These are phyloP conservation scores for Lizonia empirigonia DNA, from an alignment of 2,329 filamentous ascomycete species.

Conservation along the genomic window DNA sequence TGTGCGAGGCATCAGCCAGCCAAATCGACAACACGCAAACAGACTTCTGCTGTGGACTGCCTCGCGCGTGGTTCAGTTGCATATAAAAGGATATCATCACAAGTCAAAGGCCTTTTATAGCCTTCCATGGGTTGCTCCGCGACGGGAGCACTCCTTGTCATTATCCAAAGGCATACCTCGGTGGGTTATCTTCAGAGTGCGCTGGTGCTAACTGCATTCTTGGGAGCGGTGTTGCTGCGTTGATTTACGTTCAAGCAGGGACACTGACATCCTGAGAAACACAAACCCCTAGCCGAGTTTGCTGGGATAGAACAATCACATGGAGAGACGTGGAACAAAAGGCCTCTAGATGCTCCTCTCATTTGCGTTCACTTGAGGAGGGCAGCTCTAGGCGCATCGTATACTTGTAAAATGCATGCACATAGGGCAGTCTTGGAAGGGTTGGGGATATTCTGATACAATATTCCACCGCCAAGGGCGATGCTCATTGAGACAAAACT, in stretches of 20 bases:
- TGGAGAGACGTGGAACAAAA: not conserved
- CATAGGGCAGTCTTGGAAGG: not conserved
- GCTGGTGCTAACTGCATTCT: not conserved
- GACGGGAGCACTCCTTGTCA: not conserved
- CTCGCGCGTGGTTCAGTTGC: too few relatives aligned
- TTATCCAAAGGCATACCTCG: not conserved
- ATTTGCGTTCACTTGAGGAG: not conserved
- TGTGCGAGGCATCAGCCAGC: not conserved
- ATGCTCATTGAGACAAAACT: not conserved
- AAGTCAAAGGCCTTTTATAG: too few relatives aligned
- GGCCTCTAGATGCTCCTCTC: not conserved
- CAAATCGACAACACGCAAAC: too few relatives aligned
- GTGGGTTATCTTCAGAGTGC: not conserved
- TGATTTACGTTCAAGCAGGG: not conserved
- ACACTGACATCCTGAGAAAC: not conserved
- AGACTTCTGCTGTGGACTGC: too few relatives aligned
- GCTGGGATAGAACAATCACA: not conserved
- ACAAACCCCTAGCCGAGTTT: not conserved
- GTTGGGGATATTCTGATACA: not conserved
- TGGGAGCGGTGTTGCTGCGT: not conserved
- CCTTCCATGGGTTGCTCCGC: not conserved
- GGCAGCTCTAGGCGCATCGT: too few relatives aligned
- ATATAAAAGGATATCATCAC: not conserved
- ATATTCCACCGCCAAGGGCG: not conserved
- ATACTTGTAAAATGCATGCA: not conserved